These are phyloP conservation scores for Achaetomium macrosporum DNA, from an alignment of 2,329 filamentous ascomycete genomes.

Conservation along the genomic window DNA sequence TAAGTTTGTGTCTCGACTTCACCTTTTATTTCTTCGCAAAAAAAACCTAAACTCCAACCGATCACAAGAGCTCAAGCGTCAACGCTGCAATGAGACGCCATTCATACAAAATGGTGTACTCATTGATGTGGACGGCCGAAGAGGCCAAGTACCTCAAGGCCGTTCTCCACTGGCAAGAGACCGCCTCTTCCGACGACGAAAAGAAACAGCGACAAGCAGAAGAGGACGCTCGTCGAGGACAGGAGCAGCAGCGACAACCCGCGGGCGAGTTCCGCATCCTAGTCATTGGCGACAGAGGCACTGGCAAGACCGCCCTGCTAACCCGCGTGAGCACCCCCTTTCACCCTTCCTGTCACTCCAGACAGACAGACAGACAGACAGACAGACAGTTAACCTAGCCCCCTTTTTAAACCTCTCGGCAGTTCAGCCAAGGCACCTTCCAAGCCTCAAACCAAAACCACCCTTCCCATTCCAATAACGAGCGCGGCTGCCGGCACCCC, in stretches of 20 bases:
- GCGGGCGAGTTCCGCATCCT: conserved; percentile 36
- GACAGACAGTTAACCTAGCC: background rate
- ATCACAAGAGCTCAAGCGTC: background rate
- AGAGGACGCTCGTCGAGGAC: conserved; percentile 8
- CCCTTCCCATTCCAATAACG: conserved; percentile 24
- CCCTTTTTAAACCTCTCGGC: no score
- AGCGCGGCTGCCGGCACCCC: conserved; percentile 31
- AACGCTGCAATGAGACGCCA: background rate
- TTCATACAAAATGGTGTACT: conserved; percentile 22
- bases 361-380: conserved; percentile 2
- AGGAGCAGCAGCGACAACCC: conserved; percentile 17
- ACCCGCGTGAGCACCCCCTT: conserved; percentile 28
- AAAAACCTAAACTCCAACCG: background rate
- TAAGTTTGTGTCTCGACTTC: no score
- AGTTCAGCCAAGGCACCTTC: conserved; percentile 32
- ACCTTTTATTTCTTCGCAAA: no score
- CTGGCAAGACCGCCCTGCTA: conserved; percentile 38
- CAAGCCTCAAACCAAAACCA: conserved; percentile 18
- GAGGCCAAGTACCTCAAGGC: conserved; percentile 37
- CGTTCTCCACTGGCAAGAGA: conserved; percentile 35
- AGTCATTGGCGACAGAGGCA: conserved; percentile 34
- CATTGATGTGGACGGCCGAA: conserved; percentile 35
- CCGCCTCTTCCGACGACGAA: conserved; percentile 21
- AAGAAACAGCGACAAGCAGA: conserved; percentile 15
- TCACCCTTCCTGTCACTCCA: background rate